Evolutionary conservation across 2,329 filamentous ascomycete genomes (phyloP).

Genomic region (Pseudopithomyces chartarum): DNA sequence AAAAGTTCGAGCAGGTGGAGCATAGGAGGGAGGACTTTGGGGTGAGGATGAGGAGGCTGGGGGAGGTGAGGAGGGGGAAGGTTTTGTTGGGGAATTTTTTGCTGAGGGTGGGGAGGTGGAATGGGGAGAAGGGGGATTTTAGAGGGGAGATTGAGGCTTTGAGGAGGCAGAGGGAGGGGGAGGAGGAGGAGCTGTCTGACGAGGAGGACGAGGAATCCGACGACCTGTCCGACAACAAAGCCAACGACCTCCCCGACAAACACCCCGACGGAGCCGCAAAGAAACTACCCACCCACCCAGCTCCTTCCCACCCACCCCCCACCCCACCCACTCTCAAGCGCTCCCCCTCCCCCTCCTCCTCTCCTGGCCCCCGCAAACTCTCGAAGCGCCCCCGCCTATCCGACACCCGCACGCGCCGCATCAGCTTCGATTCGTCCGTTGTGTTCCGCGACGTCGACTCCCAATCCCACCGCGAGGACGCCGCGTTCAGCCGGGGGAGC

Average conservation of each 20-base stretch:
- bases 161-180: no score
- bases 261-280: not conserved
- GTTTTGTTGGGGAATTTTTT: constrained; percentile 33
- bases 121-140: no score
- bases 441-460: constrained; percentile 6
- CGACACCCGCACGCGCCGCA: not conserved
- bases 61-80: constrained; percentile 17
- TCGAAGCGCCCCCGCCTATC: constrained; percentile 1
- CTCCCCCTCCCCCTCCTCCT: not conserved
- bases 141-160: no score
- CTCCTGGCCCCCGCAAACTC: not conserved
- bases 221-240: not conserved
- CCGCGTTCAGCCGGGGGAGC: constrained; percentile 16
- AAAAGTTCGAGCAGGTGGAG: constrained; percentile 15
- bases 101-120: constrained; percentile 13
- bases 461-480: not conserved
- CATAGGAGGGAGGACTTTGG: constrained; percentile 18
- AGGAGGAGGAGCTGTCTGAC: no score
- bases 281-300: not conserved
- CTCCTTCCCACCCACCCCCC: no score
- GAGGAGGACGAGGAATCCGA: no score
- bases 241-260: no score
- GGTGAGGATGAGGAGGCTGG: constrained; percentile 18
- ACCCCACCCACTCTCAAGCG: constrained; percentile 4
- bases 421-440: constrained; percentile 14